Conservation (phyloP, 192 early-diverging fungal species). For the Coemansia sp. region DNA sequence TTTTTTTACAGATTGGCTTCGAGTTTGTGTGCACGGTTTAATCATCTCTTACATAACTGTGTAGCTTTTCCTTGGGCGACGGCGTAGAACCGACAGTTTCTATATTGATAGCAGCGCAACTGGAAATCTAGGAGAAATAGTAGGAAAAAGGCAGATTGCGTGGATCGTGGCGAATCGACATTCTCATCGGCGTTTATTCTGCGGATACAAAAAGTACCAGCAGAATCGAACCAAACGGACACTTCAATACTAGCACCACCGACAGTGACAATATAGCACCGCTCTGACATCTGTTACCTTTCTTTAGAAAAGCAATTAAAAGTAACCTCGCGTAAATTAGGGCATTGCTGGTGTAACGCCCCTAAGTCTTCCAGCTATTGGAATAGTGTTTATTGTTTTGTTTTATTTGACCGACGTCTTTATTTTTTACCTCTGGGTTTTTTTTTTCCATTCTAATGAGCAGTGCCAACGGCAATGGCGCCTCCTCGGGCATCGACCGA, state of each 20-base stretch:
- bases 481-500: conserved; percentile 29
- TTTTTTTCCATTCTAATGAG: background rate
- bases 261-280: background rate
- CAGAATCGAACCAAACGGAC: background rate
- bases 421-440: background rate
- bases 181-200: background rate
- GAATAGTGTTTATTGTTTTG: conserved; percentile 1
- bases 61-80: background rate
- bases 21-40: background rate
- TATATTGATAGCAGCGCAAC: background rate
- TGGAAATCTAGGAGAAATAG: background rate
- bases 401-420: conserved; percentile 2
- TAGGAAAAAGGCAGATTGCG: background rate
- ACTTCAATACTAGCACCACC: background rate
- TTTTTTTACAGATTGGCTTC: background rate
- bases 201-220: background rate
- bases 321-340: background rate
- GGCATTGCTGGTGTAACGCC: background rate
- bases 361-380: background rate
- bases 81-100: background rate
- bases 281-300: background rate
- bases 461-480: conserved; percentile 7
- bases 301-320: background rate
- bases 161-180: conserved; percentile 4
- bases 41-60: background rate